A percentile compares a stretch with the other conserved stretches of the same genome.
These are phyloP conservation scores for Fusarium sterilihyphosum DNA, from an alignment of 2,329 filamentous ascomycete species.

Conservation along the genomic window DNA sequence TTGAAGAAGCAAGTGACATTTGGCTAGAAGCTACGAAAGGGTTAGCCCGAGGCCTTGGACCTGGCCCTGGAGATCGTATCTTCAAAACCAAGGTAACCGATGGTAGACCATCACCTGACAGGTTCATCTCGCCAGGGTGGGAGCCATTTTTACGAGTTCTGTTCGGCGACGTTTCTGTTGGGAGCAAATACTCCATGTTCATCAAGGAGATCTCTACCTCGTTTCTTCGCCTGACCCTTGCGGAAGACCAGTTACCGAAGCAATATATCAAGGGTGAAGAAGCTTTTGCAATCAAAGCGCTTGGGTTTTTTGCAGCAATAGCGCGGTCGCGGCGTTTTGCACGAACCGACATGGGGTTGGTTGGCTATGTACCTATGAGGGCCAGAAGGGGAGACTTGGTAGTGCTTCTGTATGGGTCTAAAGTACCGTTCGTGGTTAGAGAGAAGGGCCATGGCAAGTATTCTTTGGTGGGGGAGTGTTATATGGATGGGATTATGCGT, in stretches of 20 bases:
- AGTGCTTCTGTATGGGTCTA: not conserved
- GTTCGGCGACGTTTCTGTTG: accelerated
- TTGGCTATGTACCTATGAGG: not conserved
- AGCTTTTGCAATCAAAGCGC: not conserved
- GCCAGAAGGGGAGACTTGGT: not conserved
- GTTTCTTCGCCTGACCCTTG: not conserved
- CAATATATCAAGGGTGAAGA: accelerated
- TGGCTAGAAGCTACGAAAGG: not conserved
- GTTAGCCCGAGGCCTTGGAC: too few species aligned
- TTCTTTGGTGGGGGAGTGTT: not conserved
- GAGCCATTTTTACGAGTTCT: not conserved
- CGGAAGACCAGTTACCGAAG: accelerated
- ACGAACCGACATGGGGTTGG: not conserved
- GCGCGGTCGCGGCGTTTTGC: not conserved
- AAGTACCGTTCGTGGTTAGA: not conserved
- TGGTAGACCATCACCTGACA: too few species aligned
- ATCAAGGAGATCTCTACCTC: not conserved
- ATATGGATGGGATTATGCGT: not conserved
- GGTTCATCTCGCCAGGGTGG: not conserved
- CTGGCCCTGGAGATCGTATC: too few species aligned
- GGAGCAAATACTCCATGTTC: accelerated
- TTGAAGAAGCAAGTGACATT: not conserved
- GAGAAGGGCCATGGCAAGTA: not conserved
- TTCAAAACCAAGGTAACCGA: too few species aligned
- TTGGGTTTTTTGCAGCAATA: not conserved